Conservation (phyloP, 2,329 filamentous ascomycete genomes). For the Penicillium sp. region DNA sequence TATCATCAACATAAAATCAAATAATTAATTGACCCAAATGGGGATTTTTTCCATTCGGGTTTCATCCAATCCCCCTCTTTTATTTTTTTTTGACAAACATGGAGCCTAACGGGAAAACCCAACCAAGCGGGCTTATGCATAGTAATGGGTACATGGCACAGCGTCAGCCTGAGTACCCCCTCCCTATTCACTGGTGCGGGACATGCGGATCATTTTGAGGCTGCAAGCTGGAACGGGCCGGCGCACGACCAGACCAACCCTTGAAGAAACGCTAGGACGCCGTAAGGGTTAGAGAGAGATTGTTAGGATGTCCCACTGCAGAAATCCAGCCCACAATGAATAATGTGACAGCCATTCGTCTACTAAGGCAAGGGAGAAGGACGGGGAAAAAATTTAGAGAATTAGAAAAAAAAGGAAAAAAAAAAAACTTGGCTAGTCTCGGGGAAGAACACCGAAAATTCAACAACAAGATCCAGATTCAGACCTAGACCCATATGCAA, state of each 20-base stretch:
- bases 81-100: constrained; percentile 29
- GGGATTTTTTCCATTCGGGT: background rate
- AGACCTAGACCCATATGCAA: background rate
- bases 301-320: constrained; percentile 6
- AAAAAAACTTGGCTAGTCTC: background rate
- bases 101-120: constrained; percentile 38
- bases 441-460: background rate
- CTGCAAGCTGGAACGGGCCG: constrained; percentile 49
- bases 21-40: constrained; percentile 3
- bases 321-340: background rate
- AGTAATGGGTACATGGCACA: constrained; percentile 33
- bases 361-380: constrained; percentile 5
- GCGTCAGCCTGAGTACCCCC: constrained; percentile 33
- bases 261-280: constrained; percentile 38
- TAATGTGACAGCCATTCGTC: background rate
- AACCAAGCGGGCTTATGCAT: constrained; percentile 40
- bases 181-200: constrained; percentile 30
- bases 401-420: background rate
- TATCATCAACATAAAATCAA: constrained; percentile 14
- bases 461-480: background rate
- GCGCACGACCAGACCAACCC: constrained; percentile 42
- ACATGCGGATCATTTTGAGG: constrained; percentile 46
- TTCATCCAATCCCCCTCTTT: background rate
- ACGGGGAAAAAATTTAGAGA: background rate
- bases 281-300: constrained; percentile 9